These are phyloP conservation scores for Pythium sp. DNA, from an alignment of 352 stramenopile species.

Conservation along the genomic window DNA sequence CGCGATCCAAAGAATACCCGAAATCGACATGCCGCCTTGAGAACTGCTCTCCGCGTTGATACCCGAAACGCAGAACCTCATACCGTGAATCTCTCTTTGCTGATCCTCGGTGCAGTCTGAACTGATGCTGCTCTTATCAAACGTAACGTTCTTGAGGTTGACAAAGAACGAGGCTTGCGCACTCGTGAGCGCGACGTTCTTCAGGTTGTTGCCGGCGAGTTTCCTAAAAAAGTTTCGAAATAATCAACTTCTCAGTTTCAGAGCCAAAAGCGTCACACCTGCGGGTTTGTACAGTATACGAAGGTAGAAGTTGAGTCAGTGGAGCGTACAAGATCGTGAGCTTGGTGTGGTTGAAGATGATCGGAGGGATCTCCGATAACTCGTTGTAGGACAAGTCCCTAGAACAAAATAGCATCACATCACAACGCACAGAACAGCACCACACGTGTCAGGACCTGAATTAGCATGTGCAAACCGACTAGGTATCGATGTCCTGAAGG, in stretches of 20 bases:
- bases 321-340: slow-evolving; percentile 4
- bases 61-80: background rate
- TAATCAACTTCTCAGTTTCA: background rate
- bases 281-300: too few relatives aligned
- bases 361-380: background rate
- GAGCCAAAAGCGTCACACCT: background rate
- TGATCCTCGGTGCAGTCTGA: background rate
- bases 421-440: too few relatives aligned
- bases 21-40: background rate
- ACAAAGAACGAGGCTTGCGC: slow-evolving; percentile 2
- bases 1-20: background rate
- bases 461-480: too few relatives aligned
- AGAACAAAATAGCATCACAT: background rate
- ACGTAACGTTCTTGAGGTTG: slow-evolving; percentile 1
- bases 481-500: too few relatives aligned
- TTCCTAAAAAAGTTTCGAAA: background rate
- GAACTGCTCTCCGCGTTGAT: background rate
- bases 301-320: too few relatives aligned
- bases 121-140: background rate
- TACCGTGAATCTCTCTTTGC: background rate
- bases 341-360: slow-evolving; percentile 6
- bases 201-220: background rate
- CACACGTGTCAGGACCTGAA: too few relatives aligned
- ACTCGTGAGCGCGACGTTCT: slow-evolving; percentile 5
- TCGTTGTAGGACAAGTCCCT: slow-evolving; percentile 8